Conservation (phyloP, 495 filamentous ascomycete genomes). For the Tuber magnatum region DNA sequence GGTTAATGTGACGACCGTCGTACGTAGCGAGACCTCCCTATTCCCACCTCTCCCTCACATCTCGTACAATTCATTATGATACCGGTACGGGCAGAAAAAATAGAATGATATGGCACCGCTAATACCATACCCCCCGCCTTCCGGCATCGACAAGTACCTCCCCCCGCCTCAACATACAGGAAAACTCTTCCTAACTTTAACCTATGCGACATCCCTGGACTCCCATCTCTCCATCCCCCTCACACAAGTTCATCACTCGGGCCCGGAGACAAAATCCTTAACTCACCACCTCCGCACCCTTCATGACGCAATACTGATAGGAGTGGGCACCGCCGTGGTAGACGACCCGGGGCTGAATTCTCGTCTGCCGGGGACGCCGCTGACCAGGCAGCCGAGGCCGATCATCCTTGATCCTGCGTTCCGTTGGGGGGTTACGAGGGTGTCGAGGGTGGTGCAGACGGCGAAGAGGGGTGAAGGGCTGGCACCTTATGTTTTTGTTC, state of each 20-base stretch:
- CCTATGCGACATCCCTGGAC: constrained; percentile 86
- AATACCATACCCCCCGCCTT: not conserved
- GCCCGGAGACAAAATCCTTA: constrained; percentile 74
- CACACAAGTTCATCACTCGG: constrained; percentile 69
- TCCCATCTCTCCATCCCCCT: constrained; percentile 69
- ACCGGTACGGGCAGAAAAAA: not conserved
- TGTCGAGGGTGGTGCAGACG: constrained; percentile 57
- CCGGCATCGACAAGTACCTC: constrained; percentile 17
- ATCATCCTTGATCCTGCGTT: constrained; percentile 68
- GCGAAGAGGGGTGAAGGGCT: constrained; percentile 61
- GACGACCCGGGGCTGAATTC: constrained; percentile 83
- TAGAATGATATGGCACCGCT: not conserved
- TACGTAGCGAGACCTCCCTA: too few relatives aligned
- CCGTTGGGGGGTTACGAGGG: constrained; percentile 57
- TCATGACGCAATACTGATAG: constrained; percentile 79
- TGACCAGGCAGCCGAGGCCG: constrained; percentile 62
- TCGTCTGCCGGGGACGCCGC: constrained; percentile 54
- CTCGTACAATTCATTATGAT: not conserved
- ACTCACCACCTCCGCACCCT: constrained; percentile 78
- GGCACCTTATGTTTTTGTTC: constrained; percentile 62
- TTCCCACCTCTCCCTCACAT: not conserved
- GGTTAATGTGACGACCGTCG: too few relatives aligned
- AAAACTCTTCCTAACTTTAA: constrained; percentile 59
- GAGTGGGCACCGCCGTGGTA: constrained; percentile 71
- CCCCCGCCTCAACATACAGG: constrained; percentile 3